Conservation (phyloP, 331 rosid species). For the Malus hybrid region DNA sequence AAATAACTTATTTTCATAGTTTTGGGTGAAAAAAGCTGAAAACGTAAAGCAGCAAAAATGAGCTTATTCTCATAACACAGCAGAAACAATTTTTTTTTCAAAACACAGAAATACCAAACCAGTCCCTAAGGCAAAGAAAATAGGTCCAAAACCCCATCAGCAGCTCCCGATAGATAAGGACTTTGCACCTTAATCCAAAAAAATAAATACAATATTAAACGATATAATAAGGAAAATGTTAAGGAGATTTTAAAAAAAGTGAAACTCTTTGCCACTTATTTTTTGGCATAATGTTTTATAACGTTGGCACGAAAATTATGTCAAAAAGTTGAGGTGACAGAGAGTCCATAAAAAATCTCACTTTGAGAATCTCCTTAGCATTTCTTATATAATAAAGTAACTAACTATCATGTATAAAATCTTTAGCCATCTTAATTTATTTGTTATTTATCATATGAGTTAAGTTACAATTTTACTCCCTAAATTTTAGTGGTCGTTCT, state of each 20-base stretch:
- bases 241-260: too few relatives aligned
- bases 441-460: background rate
- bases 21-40: too few relatives aligned
- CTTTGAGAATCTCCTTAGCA: too few relatives aligned
- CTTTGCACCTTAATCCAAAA: background rate
- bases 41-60: too few relatives aligned
- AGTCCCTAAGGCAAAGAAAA: background rate
- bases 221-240: background rate
- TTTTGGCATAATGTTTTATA: too few relatives aligned
- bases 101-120: too few relatives aligned
- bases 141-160: background rate
- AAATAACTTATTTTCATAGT: too few relatives aligned
- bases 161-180: background rate
- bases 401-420: background rate
- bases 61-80: too few relatives aligned
- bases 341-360: rapidly evolving
- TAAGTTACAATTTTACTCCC: background rate
- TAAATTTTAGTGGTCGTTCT: background rate
- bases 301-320: rapidly evolving
- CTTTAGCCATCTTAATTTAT: background rate
- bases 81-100: too few relatives aligned
- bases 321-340: rapidly evolving
- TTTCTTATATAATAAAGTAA: background rate
- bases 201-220: background rate
- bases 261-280: too few relatives aligned